Conservation (phyloP, 2,329 filamentous ascomycete species). For the Stenocarpella maydis region DNA sequence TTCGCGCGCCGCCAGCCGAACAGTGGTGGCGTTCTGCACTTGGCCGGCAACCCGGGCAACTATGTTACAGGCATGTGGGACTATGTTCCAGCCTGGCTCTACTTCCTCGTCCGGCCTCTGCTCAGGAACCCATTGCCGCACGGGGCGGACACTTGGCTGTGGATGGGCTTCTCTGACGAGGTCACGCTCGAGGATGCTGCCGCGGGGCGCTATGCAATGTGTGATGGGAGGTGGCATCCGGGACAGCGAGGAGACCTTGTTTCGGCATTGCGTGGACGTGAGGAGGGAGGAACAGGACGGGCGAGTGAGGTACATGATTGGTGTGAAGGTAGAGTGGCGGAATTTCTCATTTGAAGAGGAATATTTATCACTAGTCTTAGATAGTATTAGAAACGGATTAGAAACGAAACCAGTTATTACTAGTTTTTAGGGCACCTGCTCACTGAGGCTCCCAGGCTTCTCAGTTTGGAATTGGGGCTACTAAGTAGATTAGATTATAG, state of each 20-base stretch:
- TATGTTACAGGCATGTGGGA: slow-evolving; percentile 19
- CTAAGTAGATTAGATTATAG: too few species aligned
- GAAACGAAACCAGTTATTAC: too few species aligned
- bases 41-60: slow-evolving; percentile 16
- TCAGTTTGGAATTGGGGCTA: too few species aligned
- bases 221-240: slow-evolving; percentile 40
- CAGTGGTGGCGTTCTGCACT: slow-evolving; percentile 28
- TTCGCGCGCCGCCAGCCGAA: slow-evolving; percentile 37
- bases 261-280: slow-evolving; percentile 29
- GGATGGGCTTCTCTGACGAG: slow-evolving; percentile 39
- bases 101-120: background rate
- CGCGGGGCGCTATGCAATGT: slow-evolving; percentile 38
- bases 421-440: too few species aligned
- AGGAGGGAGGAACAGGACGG: slow-evolving; percentile 37
- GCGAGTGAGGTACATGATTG: slow-evolving; percentile 37
- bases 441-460: too few species aligned
- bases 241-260: slow-evolving; percentile 38
- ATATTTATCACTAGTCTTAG: too few species aligned
- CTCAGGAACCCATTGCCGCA: slow-evolving; percentile 34
- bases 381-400: too few species aligned
- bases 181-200: slow-evolving; percentile 37
- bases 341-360: background rate
- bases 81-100: background rate
- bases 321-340: slow-evolving; percentile 33
- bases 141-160: slow-evolving; percentile 39